These are phyloP conservation scores for Encephalitozoon cuniculi DNA, from an alignment of 371 early-diverging fungal species.

Conservation along the genomic window DNA sequence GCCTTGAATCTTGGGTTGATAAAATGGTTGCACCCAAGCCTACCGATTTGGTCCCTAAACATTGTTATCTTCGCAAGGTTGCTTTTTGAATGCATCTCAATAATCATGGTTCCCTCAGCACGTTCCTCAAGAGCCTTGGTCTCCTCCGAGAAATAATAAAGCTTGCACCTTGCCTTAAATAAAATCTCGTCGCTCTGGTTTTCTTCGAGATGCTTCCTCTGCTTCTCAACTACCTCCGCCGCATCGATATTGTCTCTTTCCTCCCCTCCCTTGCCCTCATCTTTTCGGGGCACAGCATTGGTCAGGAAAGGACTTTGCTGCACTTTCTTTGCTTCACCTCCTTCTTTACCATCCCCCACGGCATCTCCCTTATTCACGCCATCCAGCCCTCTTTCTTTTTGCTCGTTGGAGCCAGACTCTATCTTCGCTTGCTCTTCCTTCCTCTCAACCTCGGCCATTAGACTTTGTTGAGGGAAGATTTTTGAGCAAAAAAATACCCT, in stretches of 20 bases:
- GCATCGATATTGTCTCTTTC: slow-evolving; percentile 26
- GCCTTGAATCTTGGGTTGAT: slow-evolving; percentile 31
- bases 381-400: not conserved
- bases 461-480: not conserved
- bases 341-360: not conserved
- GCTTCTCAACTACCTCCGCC: slow-evolving; percentile 16
- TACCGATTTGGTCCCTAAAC: slow-evolving; percentile 44
- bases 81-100: slow-evolving; percentile 8
- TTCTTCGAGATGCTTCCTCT: slow-evolving; percentile 70
- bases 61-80: slow-evolving; percentile 41
- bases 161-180: slow-evolving; percentile 40
- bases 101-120: slow-evolving; percentile 44
- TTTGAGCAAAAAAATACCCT: slow-evolving; percentile 1
- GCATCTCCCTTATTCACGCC: not conserved
- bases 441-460: not conserved
- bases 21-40: slow-evolving; percentile 53
- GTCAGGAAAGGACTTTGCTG: slow-evolving; percentile 21
- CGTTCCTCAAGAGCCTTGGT: slow-evolving; percentile 44
- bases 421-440: not conserved
- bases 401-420: not conserved
- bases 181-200: slow-evolving; percentile 17
- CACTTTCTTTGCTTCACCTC: not conserved
- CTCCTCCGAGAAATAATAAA: slow-evolving; percentile 31
- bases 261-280: slow-evolving; percentile 9
- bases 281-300: slow-evolving; percentile 14